Conservation (phyloP, 352 stramenopile species). For the Globisporangium megalacanthum region DNA sequence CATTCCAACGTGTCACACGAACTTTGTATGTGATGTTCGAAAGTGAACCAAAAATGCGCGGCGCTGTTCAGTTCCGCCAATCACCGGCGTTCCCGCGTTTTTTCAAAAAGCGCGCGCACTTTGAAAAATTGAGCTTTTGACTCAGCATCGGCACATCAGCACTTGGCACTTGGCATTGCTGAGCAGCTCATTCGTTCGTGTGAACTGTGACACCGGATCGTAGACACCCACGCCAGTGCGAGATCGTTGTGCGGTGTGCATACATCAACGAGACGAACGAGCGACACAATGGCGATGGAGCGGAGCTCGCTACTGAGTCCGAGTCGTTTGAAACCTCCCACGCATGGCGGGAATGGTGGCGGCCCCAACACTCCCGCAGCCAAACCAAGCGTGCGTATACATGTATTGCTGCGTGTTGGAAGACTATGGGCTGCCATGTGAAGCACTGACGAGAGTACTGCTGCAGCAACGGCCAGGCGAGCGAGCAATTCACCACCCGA, state of each 20-base stretch:
- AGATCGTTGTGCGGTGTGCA: not conserved
- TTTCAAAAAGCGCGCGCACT: slow-evolving; percentile 14
- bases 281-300: slow-evolving; percentile 16
- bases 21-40: not conserved
- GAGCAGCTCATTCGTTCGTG: slow-evolving; percentile 3
- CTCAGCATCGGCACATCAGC: not conserved
- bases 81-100: slow-evolving; percentile 10
- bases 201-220: too few species aligned
- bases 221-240: too few species aligned
- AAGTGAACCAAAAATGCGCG: not conserved
- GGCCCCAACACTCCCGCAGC: slow-evolving; percentile 19
- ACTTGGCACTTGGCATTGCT: not conserved
- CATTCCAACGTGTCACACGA: slow-evolving; percentile 3
- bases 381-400: slow-evolving; percentile 1
- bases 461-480: slow-evolving; percentile 9
- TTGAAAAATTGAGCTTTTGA: slow-evolving; percentile 4
- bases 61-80: not conserved
- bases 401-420: not conserved
- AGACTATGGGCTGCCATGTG: not conserved
- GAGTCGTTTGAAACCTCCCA: slow-evolving; percentile 17
- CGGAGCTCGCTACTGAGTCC: slow-evolving; percentile 39
- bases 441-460: not conserved
- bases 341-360: slow-evolving; percentile 3
- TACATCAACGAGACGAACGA: not conserved
- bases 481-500: slow-evolving; percentile 55